These are phyloP conservation scores for Pisolithus thermaeus DNA, from an alignment of 1,284 basidiomycete species.

Conservation along the genomic window DNA sequence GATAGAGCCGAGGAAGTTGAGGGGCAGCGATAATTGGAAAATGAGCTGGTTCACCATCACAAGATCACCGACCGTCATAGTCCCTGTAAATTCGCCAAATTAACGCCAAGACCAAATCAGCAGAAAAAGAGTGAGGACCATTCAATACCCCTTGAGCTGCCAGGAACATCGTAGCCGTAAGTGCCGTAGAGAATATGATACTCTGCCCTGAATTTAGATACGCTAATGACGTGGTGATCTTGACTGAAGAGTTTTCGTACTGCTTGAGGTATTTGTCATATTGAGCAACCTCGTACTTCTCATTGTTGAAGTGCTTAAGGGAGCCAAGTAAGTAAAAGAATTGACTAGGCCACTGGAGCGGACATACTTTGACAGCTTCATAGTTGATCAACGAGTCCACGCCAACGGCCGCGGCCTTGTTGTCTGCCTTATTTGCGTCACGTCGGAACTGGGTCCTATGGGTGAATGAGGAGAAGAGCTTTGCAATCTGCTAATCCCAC, in stretches of 20 bases:
- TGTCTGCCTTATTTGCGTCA: slow-evolving; percentile 94
- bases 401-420: slow-evolving; percentile 91
- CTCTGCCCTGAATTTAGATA: slow-evolving; percentile 96
- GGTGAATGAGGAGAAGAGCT: slow-evolving; percentile 2
- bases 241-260: slow-evolving; percentile 90
- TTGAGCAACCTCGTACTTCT: slow-evolving; percentile 83
- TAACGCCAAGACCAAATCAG: background rate
- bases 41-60: slow-evolving; percentile 99
- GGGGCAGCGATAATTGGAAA: slow-evolving; percentile 92
- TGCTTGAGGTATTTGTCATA: slow-evolving; percentile 87
- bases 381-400: slow-evolving; percentile 97
- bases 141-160: slow-evolving; percentile 93
- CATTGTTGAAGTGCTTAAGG: slow-evolving; percentile 92
- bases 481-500: slow-evolving; percentile 9
- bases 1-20: slow-evolving; percentile 96
- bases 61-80: slow-evolving; percentile 96
- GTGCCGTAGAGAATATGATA: slow-evolving; percentile 87
- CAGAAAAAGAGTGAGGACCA: slow-evolving; percentile 39
- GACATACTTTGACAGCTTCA: slow-evolving; percentile 89
- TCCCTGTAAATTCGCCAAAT: slow-evolving; percentile 47
- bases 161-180: slow-evolving; percentile 95
- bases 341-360: background rate
- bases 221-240: slow-evolving; percentile 92
- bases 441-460: slow-evolving; percentile 89
- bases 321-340: background rate